phyloP scores from a whole-genome alignment of 2,329 filamentous ascomycete species.

The Colletotrichum sp. region DNA sequence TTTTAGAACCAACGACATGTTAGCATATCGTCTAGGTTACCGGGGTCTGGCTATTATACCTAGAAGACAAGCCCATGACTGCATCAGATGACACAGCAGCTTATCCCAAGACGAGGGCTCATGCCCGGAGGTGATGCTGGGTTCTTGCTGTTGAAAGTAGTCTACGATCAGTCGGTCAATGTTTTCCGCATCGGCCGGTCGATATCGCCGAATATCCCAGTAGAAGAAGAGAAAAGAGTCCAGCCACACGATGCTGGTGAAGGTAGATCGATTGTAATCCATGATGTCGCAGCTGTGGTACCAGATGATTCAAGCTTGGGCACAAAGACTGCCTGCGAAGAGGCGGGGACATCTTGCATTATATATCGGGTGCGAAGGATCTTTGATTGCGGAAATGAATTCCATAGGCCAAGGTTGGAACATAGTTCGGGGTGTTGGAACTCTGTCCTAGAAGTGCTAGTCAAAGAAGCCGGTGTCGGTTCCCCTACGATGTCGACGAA shows the following conservation, averaged over 20 bases:
- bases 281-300: neutral
- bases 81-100: rapidly evolving
- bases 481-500: no score
- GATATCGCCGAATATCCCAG: neutral
- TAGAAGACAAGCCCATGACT: no score
- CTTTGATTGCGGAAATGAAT: no score
- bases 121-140: rapidly evolving
- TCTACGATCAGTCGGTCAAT: neutral
- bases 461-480: no score
- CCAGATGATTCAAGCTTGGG: no score
- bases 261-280: neutral
- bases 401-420: no score
- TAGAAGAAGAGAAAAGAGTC: neutral
- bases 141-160: rapidly evolving
- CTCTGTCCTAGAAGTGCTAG: no score
- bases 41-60: no score
- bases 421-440: no score
- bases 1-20: neutral
- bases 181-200: rapidly evolving
- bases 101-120: neutral
- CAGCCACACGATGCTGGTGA: neutral
- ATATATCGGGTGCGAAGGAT: no score
- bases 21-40: neutral
- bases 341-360: no score
- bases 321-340: no score